These are phyloP conservation scores for Curvularia sp. DNA, from an alignment of 2,329 filamentous ascomycete genomes.

Conservation along the genomic window DNA sequence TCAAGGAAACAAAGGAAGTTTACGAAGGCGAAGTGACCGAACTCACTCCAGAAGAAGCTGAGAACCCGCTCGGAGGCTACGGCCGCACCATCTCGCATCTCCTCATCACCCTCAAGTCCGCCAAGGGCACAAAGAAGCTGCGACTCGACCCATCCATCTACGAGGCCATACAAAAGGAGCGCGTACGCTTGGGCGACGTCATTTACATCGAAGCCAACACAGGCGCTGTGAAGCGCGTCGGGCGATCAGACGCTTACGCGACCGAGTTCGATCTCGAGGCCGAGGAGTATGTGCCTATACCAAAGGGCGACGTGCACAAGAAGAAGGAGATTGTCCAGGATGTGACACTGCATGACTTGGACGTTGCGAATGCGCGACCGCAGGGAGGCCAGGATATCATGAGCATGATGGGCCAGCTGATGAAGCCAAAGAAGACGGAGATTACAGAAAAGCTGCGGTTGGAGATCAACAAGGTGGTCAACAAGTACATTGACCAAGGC, in stretches of 20 bases:
- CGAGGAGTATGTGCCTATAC: conserved; percentile 98
- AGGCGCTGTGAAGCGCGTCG: conserved; percentile 95
- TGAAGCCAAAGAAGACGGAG: conserved; percentile 99
- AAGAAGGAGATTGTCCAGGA: conserved; percentile 99
- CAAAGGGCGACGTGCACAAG: conserved; percentile 99
- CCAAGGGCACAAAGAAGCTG: conserved; percentile 96
- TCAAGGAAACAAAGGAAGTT: conserved; percentile 98
- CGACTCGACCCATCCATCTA: conserved; percentile 97
- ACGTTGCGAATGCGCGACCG: conserved; percentile 92
- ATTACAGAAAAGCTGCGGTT: conserved; percentile 95
- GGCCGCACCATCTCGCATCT: conserved; percentile 97
- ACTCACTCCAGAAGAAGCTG: conserved; percentile 94
- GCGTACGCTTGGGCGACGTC: conserved; percentile 93
- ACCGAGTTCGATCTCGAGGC: conserved; percentile 99
- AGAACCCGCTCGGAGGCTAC: conserved; percentile 96
- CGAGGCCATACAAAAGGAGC: conserved; percentile 98
- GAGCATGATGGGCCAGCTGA: conserved; percentile 99
- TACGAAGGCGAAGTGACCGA: conserved; percentile 99
- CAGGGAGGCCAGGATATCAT: conserved; percentile 99
- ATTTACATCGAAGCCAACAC: conserved; percentile 99
- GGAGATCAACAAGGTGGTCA: conserved; percentile 99
- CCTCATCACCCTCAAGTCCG: conserved; percentile 91
- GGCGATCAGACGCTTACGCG: conserved; percentile 93
- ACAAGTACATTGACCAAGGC: conserved; percentile 98
- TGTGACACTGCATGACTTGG: conserved; percentile 94